These are phyloP conservation scores for Chrysoporthe puriensis DNA, from an alignment of 2,329 filamentous ascomycete species.

Conservation along the genomic window DNA sequence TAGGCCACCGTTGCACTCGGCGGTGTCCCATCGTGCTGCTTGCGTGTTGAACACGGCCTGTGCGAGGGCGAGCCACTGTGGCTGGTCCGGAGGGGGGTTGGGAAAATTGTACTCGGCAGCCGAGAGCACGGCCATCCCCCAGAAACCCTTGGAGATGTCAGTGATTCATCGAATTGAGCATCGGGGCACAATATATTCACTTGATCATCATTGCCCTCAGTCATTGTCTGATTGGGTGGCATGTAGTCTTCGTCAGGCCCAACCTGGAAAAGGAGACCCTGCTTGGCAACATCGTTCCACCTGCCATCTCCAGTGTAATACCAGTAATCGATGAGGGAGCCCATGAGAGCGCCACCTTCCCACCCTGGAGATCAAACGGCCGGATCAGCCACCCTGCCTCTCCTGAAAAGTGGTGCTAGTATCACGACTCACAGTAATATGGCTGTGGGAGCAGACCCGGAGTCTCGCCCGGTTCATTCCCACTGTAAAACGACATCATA, in stretches of 20 bases:
- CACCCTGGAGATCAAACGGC: slow-evolving; percentile 52
- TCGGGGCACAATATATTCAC: background rate
- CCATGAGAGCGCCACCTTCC: slow-evolving; percentile 75
- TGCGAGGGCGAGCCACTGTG: slow-evolving; percentile 69
- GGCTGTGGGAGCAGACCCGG: slow-evolving; percentile 57
- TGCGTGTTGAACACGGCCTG: slow-evolving; percentile 80
- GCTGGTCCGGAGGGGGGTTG: slow-evolving; percentile 55
- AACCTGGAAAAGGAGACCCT: slow-evolving; percentile 74
- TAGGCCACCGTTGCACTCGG: slow-evolving; percentile 69
- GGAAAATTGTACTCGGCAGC: slow-evolving; percentile 70
- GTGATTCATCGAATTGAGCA: background rate
- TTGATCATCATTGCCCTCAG: slow-evolving; percentile 72
- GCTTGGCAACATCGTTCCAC: slow-evolving; percentile 69
- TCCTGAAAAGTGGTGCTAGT: background rate
- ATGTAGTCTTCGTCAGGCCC: slow-evolving; percentile 74
- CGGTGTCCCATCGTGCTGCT: slow-evolving; percentile 69
- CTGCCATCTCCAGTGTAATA: slow-evolving; percentile 74
- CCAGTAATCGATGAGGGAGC: slow-evolving; percentile 80
- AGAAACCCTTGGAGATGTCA: slow-evolving; percentile 53
- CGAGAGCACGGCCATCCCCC: slow-evolving; percentile 68
- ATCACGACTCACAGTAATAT: slow-evolving; percentile 54
- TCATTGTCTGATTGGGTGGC: slow-evolving; percentile 69
- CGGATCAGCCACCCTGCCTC: slow-evolving; percentile 8
- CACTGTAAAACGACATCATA: slow-evolving; percentile 52
- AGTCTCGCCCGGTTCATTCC: slow-evolving; percentile 52